Base-by-base conservation (phyloP, 2,329 filamentous ascomycete genomes). In the Phyllosticta citribraziliensis region DNA sequence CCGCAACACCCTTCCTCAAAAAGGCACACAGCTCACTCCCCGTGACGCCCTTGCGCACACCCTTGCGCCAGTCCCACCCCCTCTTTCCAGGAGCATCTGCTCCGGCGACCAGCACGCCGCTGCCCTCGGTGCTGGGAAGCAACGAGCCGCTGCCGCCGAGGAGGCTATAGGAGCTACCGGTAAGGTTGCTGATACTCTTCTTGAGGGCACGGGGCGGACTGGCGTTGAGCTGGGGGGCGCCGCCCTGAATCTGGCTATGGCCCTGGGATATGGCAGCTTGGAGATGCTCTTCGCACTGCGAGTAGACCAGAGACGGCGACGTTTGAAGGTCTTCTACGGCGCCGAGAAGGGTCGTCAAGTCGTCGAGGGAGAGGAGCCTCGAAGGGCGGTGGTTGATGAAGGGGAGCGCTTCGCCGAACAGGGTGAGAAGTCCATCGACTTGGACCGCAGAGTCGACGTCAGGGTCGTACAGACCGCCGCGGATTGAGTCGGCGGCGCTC, bases 401-500 rank as follows among this genome's bases (percentile, higher is more conserved):
- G 1, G 90, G 83, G 3, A 93, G 83, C 0, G 87, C 85, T 75
- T 97, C 93, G 57, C 91, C 92, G 1, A 97, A 81, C 14, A 97
- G 79, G 2, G 88, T 85, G 9, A 97, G 79, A 22, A 97, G 75
- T 58, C 92, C 92, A 67, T 97, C 93, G 64, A 95, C 89, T 67
- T 89, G 89, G 19, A 97, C 88, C 6, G 96, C 90, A 0, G 89
- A 86, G 69, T 92, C 88, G 12, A 89, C 84, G 19, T 84, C 82
- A 24, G 86, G 85, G 70, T 97, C 92, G 71, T 91, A 96, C 2
- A 97, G 79, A 1, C 93, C 93, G 60, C 93, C 93, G 62, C 89
- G 88, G 67, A 97, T 96, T 70, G 90, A 93, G 72, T 96, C 91
- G 62, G 89, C 88, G 2, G 93, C 88, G 70, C 89, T 94, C 59